These are phyloP conservation scores for Podospora pseudocomata DNA, from an alignment of 495 filamentous ascomycete species.

Conservation along the genomic window DNA sequence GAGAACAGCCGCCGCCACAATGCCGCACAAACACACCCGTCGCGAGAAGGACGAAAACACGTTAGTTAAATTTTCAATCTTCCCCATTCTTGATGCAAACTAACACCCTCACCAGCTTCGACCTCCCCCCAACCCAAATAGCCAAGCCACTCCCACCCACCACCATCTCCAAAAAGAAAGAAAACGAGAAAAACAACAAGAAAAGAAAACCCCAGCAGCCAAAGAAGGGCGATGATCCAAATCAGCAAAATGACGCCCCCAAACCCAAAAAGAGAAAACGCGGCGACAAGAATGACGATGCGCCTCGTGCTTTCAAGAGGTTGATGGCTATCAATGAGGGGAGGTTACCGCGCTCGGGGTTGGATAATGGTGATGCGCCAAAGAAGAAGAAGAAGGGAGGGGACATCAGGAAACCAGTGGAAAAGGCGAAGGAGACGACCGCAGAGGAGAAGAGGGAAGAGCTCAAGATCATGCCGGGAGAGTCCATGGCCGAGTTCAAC, in stretches of 20 bases:
- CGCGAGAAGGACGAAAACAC: conserved; percentile 50
- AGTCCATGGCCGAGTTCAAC: conserved; percentile 75
- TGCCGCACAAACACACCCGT: conserved; percentile 85
- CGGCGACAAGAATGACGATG: conserved; percentile 61
- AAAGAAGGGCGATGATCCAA: conserved; percentile 27
- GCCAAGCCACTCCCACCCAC: conserved; percentile 66
- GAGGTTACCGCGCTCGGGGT: conserved; percentile 55
- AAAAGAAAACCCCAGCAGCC: background rate
- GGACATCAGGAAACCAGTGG: conserved; percentile 18
- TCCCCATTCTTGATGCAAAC: conserved; percentile 8
- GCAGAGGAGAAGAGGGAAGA: conserved; percentile 3
- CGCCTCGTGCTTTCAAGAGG: conserved; percentile 77
- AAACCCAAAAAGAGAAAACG: conserved; percentile 43
- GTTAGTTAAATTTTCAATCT: conserved; percentile 21
- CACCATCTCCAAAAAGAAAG: conserved; percentile 35
- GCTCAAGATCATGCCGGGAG: conserved; percentile 71
- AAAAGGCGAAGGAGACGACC: background rate
- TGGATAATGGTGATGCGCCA: conserved; percentile 61
- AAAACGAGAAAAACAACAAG: conserved; percentile 13
- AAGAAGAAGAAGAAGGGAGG: conserved; percentile 45
- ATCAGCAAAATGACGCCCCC: conserved; percentile 3
- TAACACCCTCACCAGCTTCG: conserved; percentile 48
- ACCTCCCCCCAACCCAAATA: conserved; percentile 69
- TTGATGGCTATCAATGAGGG: conserved; percentile 68
- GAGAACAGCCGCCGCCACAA: conserved; percentile 30